A percentile compares a stretch with the other conserved stretches of the same genome.
Evolutionary conservation across 164 flowering plant genomes (phyloP).

Genomic region (Magnolia changhungtana): DNA sequence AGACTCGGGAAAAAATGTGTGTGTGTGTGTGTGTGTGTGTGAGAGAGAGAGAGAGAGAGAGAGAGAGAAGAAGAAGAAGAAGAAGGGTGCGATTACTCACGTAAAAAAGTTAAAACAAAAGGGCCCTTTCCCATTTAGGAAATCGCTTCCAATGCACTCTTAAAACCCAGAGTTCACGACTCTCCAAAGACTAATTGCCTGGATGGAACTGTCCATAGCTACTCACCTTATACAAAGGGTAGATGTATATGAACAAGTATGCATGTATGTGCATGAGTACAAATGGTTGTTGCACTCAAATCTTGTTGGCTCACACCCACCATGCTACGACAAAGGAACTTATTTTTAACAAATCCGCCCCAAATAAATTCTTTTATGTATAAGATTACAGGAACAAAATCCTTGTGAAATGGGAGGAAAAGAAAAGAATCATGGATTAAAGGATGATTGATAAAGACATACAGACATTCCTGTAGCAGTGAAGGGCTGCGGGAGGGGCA

Average conservation of each 20-base stretch:
- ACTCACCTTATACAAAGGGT: too few species aligned
- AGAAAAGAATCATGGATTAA: conserved; percentile 29
- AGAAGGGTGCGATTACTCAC: not conserved
- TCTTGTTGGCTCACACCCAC: not conserved
- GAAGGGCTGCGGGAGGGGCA: not conserved
- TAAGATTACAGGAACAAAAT: conserved; percentile 25
- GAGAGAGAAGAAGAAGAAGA: not conserved
- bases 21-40: too few species aligned
- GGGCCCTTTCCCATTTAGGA: not conserved
- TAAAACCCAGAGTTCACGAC: too few species aligned
- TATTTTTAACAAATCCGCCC: not conserved
- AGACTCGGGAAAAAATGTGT: not conserved
- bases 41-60: not conserved
- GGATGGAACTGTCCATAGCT: not conserved
- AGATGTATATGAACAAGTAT: too few species aligned
- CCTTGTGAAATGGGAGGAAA: conserved; percentile 8
- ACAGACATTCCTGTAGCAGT: not conserved
- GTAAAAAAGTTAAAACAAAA: not conserved
- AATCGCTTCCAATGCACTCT: too few species aligned
- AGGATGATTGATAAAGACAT: not conserved
- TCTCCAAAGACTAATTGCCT: not conserved
- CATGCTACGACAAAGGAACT: not conserved
- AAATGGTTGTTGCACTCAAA: not conserved
- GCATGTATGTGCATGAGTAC: too few species aligned
- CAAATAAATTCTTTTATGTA: conserved; percentile 3